Conservation (phyloP, 805 yeast genomes). For the Nakazawaea laoshanensis region DNA sequence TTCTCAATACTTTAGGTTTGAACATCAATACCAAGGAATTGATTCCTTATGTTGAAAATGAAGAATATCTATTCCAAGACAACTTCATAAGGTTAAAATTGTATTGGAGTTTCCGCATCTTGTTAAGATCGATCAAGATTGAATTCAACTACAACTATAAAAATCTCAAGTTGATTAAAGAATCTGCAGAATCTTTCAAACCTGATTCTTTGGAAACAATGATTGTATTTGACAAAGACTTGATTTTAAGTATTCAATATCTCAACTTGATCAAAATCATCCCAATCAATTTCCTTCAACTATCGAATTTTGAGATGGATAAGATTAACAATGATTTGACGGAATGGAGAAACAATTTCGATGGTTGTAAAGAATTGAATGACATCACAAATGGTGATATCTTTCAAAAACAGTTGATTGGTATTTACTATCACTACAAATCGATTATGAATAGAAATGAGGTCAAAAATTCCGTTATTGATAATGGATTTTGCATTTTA, state of each 20-base stretch:
- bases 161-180: slow-evolving; percentile 13
- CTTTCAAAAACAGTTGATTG: slow-evolving; percentile 1
- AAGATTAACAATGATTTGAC: slow-evolving; percentile 17
- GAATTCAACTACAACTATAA: slow-evolving; percentile 15
- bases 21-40: slow-evolving; percentile 14
- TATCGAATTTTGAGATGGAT: slow-evolving; percentile 13
- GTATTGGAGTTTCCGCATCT: slow-evolving; percentile 34
- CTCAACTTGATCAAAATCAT: slow-evolving; percentile 22
- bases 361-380: not conserved
- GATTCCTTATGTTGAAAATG: slow-evolving; percentile 3
- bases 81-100: slow-evolving; percentile 26
- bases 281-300: slow-evolving; percentile 20
- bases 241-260: slow-evolving; percentile 23
- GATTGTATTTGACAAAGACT: slow-evolving; percentile 22
- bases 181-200: slow-evolving; percentile 10
- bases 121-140: slow-evolving; percentile 20
- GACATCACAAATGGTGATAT: not conserved
- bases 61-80: slow-evolving; percentile 12
- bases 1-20: slow-evolving; percentile 38
- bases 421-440: slow-evolving; percentile 5
- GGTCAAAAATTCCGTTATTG: not conserved
- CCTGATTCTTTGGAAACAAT: slow-evolving; percentile 28
- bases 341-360: slow-evolving; percentile 17
- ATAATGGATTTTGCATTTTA: slow-evolving; percentile 1
- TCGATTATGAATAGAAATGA: slow-evolving; percentile 2